Evolutionary conservation across 306 rosid species (phyloP), one percentile per base, ranked within the genome.

Genomic region (Prunus mume): DNA sequence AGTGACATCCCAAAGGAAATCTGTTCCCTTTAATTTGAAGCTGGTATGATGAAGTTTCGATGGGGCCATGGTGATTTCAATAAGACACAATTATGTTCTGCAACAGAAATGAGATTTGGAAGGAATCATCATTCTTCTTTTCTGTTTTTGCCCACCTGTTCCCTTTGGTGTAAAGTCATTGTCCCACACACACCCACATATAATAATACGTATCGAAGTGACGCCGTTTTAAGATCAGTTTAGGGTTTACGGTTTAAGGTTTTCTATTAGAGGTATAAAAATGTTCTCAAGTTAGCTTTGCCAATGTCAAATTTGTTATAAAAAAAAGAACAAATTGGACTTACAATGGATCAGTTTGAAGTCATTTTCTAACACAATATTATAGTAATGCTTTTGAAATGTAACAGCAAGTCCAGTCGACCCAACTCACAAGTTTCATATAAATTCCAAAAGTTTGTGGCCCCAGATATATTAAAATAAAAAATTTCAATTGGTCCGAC

Each of bases 21-120:
- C 3, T 27, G 19, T 17, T 65, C 63, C 25, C 30, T 27, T 68
- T 18, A 17, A 2, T 22, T 60, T 60, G 46, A 63, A 69, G 69
- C 13, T 3, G 81, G 62, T 27, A 45, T 66, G 45, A 56, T 15
- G 64, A 78, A 50, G 56, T 43, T 24, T 62, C 45, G 8, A 62
- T 55, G 57, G 51, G 63, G 43, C 22, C 64, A 56, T 7, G 52
- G 69, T 55, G 55, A 55, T 28, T 70, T 64, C 46, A 55, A 46
- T 45, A 73, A 73, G 61, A 79, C 73, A 70, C 72, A 76, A 43
- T 73, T 15, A 73, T 57, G 54, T 18, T 4, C 25, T 15, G 43
- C 11, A 9, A 19, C 34, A 43, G 14, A 38, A 20, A 41, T 2
- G 15, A 22, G 66, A n/a, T 27, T n/a, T 38, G 6, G 65, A 3